A percentile compares a stretch with the other conserved stretches of the same genome.
phyloP scores from a whole-genome alignment of 345 rosid species.

The Erodium maritimum region DNA sequence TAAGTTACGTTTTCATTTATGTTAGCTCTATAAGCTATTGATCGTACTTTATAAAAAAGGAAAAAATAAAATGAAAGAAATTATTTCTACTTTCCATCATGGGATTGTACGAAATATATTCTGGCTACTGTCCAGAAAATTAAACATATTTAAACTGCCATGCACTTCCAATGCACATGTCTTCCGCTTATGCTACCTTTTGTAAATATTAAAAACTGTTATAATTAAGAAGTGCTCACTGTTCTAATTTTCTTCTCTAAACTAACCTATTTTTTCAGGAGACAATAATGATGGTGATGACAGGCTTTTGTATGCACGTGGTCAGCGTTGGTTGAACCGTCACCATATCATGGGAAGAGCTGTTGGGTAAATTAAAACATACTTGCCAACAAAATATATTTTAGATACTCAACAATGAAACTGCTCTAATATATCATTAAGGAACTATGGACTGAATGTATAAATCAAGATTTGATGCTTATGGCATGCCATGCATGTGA shows the following conservation, averaged over 20 bases:
- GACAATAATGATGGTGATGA: slow-evolving; percentile 50
- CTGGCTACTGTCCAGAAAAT: too few species aligned
- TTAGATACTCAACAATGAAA: background rate
- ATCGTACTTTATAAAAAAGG: too few species aligned
- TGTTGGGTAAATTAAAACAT: slow-evolving; percentile 41
- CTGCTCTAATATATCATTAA: background rate
- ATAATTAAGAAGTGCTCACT: background rate
- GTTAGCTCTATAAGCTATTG: too few species aligned
- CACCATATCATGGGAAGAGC: slow-evolving; percentile 72
- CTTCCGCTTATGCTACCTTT: background rate
- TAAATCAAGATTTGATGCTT: too few species aligned
- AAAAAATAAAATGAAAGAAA: too few species aligned
- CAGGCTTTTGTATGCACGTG: slow-evolving; percentile 46
- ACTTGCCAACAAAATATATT: background rate
- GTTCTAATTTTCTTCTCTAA: background rate
- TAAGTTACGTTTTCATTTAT: too few species aligned
- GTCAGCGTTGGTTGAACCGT: slow-evolving; percentile 58
- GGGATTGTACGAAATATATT: too few species aligned
- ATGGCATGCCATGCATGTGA: background rate
- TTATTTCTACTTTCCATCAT: too few species aligned
- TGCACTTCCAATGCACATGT: background rate
- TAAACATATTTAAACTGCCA: too few species aligned
- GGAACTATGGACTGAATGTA: background rate
- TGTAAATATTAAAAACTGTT: background rate
- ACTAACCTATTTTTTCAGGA: slow-evolving; percentile 31